Base-by-base conservation (phyloP, 352 stramenopile species). In the Aphanomyces astaci region DNA sequence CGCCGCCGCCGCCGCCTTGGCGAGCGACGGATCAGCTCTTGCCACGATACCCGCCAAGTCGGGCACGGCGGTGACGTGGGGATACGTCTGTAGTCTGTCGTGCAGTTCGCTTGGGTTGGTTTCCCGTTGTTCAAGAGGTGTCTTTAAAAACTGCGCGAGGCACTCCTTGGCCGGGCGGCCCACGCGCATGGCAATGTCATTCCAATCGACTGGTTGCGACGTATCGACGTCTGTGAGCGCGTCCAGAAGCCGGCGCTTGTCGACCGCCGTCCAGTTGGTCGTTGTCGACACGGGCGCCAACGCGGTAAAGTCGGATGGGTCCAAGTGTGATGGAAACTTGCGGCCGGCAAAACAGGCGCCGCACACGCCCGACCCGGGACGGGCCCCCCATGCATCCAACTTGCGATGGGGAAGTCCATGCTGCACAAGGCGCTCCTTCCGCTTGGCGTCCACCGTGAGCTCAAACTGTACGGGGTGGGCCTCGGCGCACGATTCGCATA, bases 161-260 rank as follows among this genome's bases (percentile, higher is more conserved):
- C 83, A 94, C 53, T 90, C 80, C n/a, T 90, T 77, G 2, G 83
- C 78, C 17, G 78, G 84, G 72, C 90, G 92, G 33, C 73, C 73
- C 7, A 94, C 77, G 46, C 84, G 86, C n/a, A 72, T 75, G 1
- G 82, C 82, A 31, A 94, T 78, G 45, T 79, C 75, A 63, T 90
- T 90, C 85, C 85, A 94, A 70, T 94, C 83, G 63, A 81, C 87
- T 39, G 68, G 78, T 4, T 82, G 22, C 73, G 63, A 62, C 45
- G 62, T 71, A 36, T 70, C 71, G 13, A 73, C 75, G 22, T 70
- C 70, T 55, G 78, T 81, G 30, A 94, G 76, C 0, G 79, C 82
- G 2, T 86, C 74, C 27, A 94, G 48, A 36, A 94, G 67, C 46
- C 64, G 33, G 3, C 71, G 73, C 3, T 69, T 87, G 71, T 82